Evolutionary conservation across 768 basidiomycete genomes (phyloP).

Genomic region (Trametes cingulata): DNA sequence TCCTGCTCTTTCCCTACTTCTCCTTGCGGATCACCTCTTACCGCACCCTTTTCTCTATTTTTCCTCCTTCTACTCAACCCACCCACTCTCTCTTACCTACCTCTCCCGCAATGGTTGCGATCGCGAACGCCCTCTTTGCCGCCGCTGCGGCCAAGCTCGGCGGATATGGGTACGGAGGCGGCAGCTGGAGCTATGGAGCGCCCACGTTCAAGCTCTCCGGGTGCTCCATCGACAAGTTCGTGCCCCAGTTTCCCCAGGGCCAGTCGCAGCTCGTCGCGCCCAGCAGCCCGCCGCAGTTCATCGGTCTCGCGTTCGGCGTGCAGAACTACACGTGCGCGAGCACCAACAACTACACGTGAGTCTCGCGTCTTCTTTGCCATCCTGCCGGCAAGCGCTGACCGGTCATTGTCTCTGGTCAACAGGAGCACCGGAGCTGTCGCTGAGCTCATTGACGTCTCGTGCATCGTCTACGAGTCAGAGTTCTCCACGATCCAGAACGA

Average conservation of each 20-base stretch:
- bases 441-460: constrained; percentile 35
- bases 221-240: constrained; percentile 29
- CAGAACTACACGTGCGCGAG: constrained; percentile 57
- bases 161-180: background rate
- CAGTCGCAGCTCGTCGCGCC: constrained; percentile 41
- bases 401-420: constrained; percentile 1
- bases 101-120: constrained; percentile 15
- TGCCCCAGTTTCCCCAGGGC: constrained; percentile 30
- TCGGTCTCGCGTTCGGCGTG: constrained; percentile 49
- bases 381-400: background rate
- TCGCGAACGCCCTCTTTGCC: constrained; percentile 17
- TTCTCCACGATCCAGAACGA: constrained; percentile 24
- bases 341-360: constrained; percentile 45
- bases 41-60: background rate
- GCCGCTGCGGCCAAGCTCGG: constrained; percentile 9
- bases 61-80: background rate
- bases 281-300: constrained; percentile 35
- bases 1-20: constrained; percentile 4
- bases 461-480: constrained; percentile 23
- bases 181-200: background rate
- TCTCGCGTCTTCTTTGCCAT: background rate
- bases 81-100: background rate
- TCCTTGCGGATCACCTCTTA: background rate
- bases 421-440: constrained; percentile 46
- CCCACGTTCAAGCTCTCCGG: constrained; percentile 9